Evolutionary conservation across 2,329 filamentous ascomycete genomes (phyloP).

Genomic region (Monosporascus sp.): DNA sequence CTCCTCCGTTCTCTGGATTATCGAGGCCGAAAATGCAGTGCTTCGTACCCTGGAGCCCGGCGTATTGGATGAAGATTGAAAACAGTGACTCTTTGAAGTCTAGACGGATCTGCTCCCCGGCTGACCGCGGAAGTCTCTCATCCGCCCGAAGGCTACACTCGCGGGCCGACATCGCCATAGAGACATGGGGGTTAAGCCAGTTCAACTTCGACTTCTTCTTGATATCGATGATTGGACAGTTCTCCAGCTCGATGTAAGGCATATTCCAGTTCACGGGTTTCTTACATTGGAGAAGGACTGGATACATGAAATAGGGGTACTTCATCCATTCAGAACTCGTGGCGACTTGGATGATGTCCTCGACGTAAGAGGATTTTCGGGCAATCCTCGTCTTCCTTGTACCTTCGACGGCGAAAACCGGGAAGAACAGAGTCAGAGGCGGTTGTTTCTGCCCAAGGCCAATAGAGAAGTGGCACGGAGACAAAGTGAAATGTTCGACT

Average conservation of each 20-base stretch:
- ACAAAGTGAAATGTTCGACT: conserved; percentile 5
- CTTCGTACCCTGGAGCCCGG: conserved; percentile 39
- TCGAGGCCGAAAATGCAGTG: conserved; percentile 38
- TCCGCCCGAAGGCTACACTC: not conserved
- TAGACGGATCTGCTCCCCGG: conserved; percentile 28
- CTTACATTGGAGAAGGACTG: not conserved
- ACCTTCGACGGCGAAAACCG: conserved; percentile 29
- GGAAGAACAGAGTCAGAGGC: conserved; percentile 33
- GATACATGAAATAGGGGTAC: conserved; percentile 8
- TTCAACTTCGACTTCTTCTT: not conserved
- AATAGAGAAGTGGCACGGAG: conserved; percentile 36
- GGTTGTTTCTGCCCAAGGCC: conserved; percentile 26
- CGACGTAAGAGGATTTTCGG: conserved; percentile 39
- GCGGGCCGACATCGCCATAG: conserved; percentile 12
- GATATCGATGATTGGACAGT: conserved; percentile 5
- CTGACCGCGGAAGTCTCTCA: conserved; percentile 3
- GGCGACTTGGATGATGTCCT: conserved; percentile 31
- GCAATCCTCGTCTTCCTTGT: conserved; percentile 34
- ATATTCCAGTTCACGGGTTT: conserved; percentile 8
- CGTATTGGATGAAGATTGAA: conserved; percentile 39
- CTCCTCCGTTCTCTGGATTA: conserved; percentile 24
- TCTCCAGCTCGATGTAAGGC: conserved; percentile 10
- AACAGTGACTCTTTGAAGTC: conserved; percentile 45
- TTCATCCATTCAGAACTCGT: conserved; percentile 11
- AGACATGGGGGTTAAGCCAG: conserved; percentile 1